Evolutionary conservation across 2,329 filamentous ascomycete species (phyloP).

Genomic region (Dryadomyces quercus-mongolicae): DNA sequence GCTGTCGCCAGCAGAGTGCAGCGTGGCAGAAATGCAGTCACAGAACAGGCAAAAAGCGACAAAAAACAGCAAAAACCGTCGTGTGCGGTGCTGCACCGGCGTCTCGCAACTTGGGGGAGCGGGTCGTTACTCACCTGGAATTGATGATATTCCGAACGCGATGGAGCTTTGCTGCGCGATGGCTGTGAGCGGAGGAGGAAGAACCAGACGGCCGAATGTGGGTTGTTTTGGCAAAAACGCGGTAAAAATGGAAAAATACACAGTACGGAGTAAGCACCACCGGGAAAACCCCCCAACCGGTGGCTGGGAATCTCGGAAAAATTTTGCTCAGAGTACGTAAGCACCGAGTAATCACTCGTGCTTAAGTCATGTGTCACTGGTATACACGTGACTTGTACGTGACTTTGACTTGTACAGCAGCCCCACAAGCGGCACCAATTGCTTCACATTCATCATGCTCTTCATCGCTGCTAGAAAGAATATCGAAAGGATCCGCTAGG

Average conservation of each 20-base stretch:
- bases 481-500: too few relatives aligned
- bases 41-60: background rate
- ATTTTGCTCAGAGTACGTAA: background rate
- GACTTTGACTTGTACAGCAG: too few relatives aligned
- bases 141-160: conserved; percentile 14
- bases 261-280: background rate
- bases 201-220: conserved; percentile 26
- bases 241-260: background rate
- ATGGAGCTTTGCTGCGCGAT: conserved; percentile 3
- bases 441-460: too few relatives aligned
- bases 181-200: conserved; percentile 28
- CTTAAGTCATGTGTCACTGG: too few relatives aligned
- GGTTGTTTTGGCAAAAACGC: conserved; percentile 4
- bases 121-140: conserved; percentile 8
- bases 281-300: background rate
- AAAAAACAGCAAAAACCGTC: background rate
- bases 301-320: background rate
- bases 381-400: too few relatives aligned
- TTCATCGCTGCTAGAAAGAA: too few relatives aligned
- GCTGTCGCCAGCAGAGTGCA: background rate
- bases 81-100: background rate
- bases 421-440: too few relatives aligned
- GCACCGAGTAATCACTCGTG: background rate
- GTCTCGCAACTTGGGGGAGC: background rate
- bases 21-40: background rate